phyloP scores from a whole-genome alignment of 2,329 filamentous ascomycete species.

The Aspergillus felis region DNA sequence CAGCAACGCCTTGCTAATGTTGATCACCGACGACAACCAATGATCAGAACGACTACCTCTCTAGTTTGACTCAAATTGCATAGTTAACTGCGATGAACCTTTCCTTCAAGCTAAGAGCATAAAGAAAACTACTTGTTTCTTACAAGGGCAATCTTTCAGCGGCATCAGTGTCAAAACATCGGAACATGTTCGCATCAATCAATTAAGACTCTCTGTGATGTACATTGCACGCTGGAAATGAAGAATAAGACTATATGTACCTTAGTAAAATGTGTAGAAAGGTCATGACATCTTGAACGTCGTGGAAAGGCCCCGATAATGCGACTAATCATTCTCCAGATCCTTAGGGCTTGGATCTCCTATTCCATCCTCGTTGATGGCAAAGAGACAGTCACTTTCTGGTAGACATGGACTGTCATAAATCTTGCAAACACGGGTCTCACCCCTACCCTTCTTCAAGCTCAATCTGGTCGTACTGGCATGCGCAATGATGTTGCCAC shows the following conservation, averaged over 20 bases:
- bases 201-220: background rate
- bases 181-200: background rate
- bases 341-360: slow-evolving; percentile 95
- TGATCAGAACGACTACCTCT: background rate
- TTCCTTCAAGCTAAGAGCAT: background rate
- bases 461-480: slow-evolving; percentile 92
- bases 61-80: background rate
- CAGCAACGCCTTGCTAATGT: slow-evolving; percentile 6
- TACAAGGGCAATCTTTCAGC: background rate
- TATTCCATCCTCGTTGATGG: slow-evolving; percentile 95
- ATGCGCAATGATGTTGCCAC: slow-evolving; percentile 97
- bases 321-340: slow-evolving; percentile 69
- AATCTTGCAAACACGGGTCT: slow-evolving; percentile 97
- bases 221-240: background rate
- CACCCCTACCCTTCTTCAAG: slow-evolving; percentile 89
- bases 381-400: slow-evolving; percentile 94
- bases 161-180: background rate
- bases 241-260: slow-evolving; percentile 7
- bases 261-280: slow-evolving; percentile 19
- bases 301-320: slow-evolving; percentile 4
- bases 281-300: slow-evolving; percentile 17
- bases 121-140: background rate
- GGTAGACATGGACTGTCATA: slow-evolving; percentile 97
- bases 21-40: background rate
- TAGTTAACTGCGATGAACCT: background rate